Conservation (phyloP, 2,329 filamentous ascomycete genomes). For the Colletotrichum gloeosporioides region DNA sequence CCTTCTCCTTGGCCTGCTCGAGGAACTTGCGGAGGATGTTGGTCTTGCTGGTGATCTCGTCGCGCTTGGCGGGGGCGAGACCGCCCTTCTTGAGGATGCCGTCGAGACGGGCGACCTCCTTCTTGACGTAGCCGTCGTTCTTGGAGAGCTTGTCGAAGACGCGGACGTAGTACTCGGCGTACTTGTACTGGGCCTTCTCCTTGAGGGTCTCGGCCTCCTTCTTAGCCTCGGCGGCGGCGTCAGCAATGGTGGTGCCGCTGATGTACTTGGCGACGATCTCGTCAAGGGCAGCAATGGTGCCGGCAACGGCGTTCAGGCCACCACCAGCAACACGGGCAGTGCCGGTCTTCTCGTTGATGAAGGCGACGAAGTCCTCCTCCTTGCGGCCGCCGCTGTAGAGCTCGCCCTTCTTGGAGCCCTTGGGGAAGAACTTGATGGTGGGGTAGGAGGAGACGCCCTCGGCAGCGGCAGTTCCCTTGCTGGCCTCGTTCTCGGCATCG, state of each 20-base stretch:
- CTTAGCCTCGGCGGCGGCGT: slow-evolving; percentile 74
- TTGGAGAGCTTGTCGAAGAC: slow-evolving; percentile 84
- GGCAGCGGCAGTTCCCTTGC: slow-evolving; percentile 77
- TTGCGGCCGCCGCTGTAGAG: slow-evolving; percentile 77
- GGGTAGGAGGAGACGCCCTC: slow-evolving; percentile 88
- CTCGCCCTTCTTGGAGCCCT: slow-evolving; percentile 75
- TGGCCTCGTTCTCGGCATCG: slow-evolving; percentile 87
- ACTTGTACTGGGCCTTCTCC: slow-evolving; percentile 71
- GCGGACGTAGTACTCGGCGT: slow-evolving; percentile 92
- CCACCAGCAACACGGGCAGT: slow-evolving; percentile 86
- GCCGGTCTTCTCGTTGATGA: slow-evolving; percentile 87
- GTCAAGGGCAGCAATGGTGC: slow-evolving; percentile 83
- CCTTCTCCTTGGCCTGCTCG: slow-evolving; percentile 60
- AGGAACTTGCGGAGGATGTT: slow-evolving; percentile 87
- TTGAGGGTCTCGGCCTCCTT: slow-evolving; percentile 71
- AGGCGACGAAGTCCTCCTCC: slow-evolving; percentile 78
- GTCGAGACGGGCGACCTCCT: slow-evolving; percentile 83
- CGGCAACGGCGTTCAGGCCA: slow-evolving; percentile 77
- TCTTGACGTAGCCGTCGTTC: slow-evolving; percentile 80
- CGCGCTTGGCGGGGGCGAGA: slow-evolving; percentile 82
- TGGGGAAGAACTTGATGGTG: slow-evolving; percentile 97
- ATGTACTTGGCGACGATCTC: slow-evolving; percentile 76
- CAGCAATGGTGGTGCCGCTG: slow-evolving; percentile 64
- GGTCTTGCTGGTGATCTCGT: slow-evolving; percentile 84
- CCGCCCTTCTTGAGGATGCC: slow-evolving; percentile 86